Percentiles rank a stretch among this genome's conserved stretches.
Evolutionary conservation across 257 asterid species (phyloP).

Genomic region (Nicotiana knightiana): DNA sequence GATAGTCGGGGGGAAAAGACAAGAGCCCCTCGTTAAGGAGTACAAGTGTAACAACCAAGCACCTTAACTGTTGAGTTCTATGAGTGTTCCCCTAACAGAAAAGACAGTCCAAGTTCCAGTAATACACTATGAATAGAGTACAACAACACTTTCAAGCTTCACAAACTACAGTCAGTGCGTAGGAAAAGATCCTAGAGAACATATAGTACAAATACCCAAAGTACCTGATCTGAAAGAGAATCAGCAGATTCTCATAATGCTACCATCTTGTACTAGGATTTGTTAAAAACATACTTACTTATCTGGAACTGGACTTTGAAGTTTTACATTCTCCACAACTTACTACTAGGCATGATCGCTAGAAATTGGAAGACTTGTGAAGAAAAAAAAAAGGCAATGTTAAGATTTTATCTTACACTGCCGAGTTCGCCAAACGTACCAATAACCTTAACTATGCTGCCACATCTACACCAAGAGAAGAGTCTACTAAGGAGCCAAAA

Average conservation of each 20-base stretch:
- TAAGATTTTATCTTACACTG: not conserved
- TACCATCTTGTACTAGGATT: not conserved
- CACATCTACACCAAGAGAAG: not conserved
- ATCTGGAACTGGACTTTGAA: not conserved
- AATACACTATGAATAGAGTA: not conserved
- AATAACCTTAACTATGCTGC: not conserved
- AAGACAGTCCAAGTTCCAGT: not conserved
- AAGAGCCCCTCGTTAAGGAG: not conserved
- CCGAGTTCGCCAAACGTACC: not conserved
- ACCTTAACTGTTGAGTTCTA: not conserved
- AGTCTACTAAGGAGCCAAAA: not conserved
- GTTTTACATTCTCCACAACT: not conserved
- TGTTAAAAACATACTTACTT: not conserved
- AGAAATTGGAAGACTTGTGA: not conserved
- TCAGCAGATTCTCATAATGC: not conserved
- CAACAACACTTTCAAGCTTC: not conserved
- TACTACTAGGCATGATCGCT: not conserved
- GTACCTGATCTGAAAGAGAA: not conserved
- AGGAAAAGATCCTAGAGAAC: not conserved
- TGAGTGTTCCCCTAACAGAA: not conserved
- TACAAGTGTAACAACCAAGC: not conserved
- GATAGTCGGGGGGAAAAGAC: not conserved
- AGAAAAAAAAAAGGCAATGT: not conserved
- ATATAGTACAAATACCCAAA: not conserved
- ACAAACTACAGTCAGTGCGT: not conserved